Evolutionary conservation across 768 basidiomycete genomes (phyloP).

Genomic region (Tulasnella sp.): DNA sequence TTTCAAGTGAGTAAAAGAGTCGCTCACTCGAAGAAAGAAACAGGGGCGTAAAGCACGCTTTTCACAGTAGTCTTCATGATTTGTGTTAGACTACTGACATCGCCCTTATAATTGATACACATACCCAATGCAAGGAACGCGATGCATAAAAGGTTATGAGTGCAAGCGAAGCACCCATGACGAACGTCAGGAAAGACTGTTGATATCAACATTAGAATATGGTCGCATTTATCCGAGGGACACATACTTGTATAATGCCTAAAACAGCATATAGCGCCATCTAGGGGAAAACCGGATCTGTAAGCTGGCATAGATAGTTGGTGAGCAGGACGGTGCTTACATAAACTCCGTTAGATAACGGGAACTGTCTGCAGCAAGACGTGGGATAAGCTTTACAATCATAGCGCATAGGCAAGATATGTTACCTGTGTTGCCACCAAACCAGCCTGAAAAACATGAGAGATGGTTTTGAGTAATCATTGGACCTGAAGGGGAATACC

Average conservation of each 20-base stretch:
- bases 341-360: not conserved
- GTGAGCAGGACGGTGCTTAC: not conserved
- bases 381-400: too few species aligned
- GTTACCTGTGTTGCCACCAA: constrained; percentile 1
- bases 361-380: too few species aligned
- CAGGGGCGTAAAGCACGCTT: not conserved
- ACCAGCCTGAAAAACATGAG: not conserved
- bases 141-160: not conserved
- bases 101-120: not conserved
- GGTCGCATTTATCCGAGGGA: too few species aligned
- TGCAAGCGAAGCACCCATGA: not conserved
- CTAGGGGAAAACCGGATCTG: too few species aligned
- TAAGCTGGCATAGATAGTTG: too few species aligned
- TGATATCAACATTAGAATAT: not conserved
- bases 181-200: not conserved
- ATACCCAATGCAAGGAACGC: not conserved
- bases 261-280: too few species aligned
- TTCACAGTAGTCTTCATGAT: not conserved
- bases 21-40: constrained; percentile 3
- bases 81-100: not conserved
- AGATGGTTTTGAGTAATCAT: not conserved
- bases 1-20: not conserved
- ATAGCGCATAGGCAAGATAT: too few species aligned
- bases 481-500: not conserved
- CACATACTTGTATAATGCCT: too few species aligned